Base-by-base conservation (phyloP, 2,329 filamentous ascomycete species). In the Verticillium klebahnii region DNA sequence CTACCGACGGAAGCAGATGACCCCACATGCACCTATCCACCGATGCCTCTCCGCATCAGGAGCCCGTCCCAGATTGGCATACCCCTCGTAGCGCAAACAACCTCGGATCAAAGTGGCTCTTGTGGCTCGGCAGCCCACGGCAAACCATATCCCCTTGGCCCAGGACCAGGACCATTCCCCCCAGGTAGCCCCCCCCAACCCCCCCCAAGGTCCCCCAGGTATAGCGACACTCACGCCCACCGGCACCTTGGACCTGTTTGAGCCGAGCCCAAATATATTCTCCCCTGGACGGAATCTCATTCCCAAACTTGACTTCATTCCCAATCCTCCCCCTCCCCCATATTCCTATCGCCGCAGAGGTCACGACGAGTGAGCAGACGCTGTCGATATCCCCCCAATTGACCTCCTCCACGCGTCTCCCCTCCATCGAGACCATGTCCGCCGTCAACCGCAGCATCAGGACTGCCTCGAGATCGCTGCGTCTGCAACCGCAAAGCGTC, bases 381-480 rank as follows among this genome's bases (percentile, higher is more conserved):
- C 54, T 37, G 52, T 57, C 40, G 23, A 36, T 29, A 56, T 36
- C 45, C 63, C 61, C 45, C 62, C 57, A 57, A 63, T 65, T 62
- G 60, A 50, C 59, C 34, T 63, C 59, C 59, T 61, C 57, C 37
- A 36, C 40, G 50, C 50, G 34, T 31, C 56, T 63, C 45, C 56
- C 37, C 39, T 58, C 19, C 17, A 23, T n/a, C 45, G 45, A 50
- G 45, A 50, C 67, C 71, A 85, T 85, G 83, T 85, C 82, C 74
- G 79, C 80, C 72, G 78, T 82, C 74, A 79, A 78, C 70, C 81
- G 82, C 70, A 80, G 79, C 73, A 74, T 86, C 68, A 80, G 82
- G 70, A 78, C 82, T 68, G 82, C 80, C 65, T 80, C 83, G 68
- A 82, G 77, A 78, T 81, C 82, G 69, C 73, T 85, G 73, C 81